These are phyloP conservation scores for Hydrangea macrophylla DNA, from an alignment of 148 eudicot genomes.

Conservation along the genomic window DNA sequence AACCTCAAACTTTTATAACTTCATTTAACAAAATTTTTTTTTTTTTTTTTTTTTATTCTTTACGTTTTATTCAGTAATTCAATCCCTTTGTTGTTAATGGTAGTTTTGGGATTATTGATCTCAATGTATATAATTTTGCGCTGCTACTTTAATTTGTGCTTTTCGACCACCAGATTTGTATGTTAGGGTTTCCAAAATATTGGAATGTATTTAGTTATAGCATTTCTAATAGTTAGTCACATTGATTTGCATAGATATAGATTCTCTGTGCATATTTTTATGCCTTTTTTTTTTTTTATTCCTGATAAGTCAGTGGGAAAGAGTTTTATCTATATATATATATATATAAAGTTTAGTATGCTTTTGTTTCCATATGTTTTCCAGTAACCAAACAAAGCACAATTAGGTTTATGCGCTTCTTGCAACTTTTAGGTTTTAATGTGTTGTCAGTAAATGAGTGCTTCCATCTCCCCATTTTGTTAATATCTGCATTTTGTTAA, in stretches of 20 bases:
- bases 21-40: not conserved
- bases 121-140: not conserved
- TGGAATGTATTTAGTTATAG: not conserved
- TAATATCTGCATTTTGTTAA: not conserved
- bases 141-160: not conserved
- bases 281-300: not conserved
- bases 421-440: not conserved
- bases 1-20: no score
- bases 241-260: not conserved
- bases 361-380: not conserved
- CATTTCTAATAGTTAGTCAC: not conserved
- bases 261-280: not conserved
- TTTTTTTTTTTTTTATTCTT: not conserved
- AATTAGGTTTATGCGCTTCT: not conserved
- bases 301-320: not conserved
- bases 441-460: not conserved
- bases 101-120: slow-evolving; percentile 17
- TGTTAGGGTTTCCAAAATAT: not conserved
- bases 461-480: not conserved
- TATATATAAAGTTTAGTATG: no score
- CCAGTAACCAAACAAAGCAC: not conserved
- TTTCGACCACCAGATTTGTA: not conserved
- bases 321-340: not conserved
- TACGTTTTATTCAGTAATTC: not conserved
- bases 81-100: not conserved